Percentiles rank a stretch among this genome's conserved stretches.
phyloP scores from a whole-genome alignment of 2,329 filamentous ascomycete genomes.

The Xylariaceae sp. region DNA sequence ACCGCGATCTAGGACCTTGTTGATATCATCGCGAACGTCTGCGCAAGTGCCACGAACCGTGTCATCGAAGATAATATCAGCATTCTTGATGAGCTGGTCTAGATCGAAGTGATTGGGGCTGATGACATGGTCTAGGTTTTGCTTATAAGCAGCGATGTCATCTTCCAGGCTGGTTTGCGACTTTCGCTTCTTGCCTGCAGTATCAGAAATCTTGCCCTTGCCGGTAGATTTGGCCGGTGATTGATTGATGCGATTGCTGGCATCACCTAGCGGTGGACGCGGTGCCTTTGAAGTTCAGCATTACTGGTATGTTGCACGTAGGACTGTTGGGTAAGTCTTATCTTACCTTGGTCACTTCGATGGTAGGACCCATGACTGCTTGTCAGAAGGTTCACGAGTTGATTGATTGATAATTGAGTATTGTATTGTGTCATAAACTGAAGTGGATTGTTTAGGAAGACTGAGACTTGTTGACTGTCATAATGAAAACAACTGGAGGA shows the following conservation, averaged over 20 bases:
- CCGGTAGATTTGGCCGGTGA: background rate
- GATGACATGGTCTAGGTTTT: conserved; percentile 21
- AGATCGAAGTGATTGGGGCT: conserved; percentile 9
- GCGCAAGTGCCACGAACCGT: conserved; percentile 6
- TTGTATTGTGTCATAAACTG: too few relatives aligned
- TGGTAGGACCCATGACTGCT: too few relatives aligned
- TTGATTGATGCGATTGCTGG: background rate
- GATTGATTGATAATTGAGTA: too few relatives aligned
- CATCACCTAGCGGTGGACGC: background rate
- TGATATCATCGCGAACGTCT: conserved; percentile 21
- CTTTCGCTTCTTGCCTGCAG: conserved; percentile 25
- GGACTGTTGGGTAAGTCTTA: too few relatives aligned
- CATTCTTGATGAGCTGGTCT: background rate
- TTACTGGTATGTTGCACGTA: too few relatives aligned
- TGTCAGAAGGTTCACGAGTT: too few relatives aligned
- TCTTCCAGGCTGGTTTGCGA: conserved; percentile 23
- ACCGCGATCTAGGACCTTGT: conserved; percentile 21
- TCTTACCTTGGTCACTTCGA: too few relatives aligned
- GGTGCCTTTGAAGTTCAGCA: background rate
- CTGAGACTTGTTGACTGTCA: too few relatives aligned
- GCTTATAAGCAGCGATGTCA: conserved; percentile 28
- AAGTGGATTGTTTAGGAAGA: too few relatives aligned
- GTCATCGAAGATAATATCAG: too few relatives aligned
- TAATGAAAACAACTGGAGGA: too few relatives aligned
- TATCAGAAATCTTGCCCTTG: background rate